A percentile compares a stretch with the other conserved stretches of the same genome.
Evolutionary conservation across 306 rosid genomes (phyloP).

Genomic region (Hippophae gyantsensis): DNA sequence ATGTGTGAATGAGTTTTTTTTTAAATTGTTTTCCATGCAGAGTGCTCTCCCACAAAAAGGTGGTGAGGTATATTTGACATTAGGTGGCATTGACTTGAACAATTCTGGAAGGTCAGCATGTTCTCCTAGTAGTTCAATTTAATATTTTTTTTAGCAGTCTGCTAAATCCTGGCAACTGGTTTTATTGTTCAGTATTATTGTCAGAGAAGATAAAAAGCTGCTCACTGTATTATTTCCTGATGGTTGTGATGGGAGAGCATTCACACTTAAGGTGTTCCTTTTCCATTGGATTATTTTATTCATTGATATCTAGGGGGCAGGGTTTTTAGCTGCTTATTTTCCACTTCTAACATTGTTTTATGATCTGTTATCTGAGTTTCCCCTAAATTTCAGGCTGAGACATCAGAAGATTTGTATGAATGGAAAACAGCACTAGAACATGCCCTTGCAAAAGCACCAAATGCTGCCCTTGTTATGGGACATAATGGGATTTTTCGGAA

Average conservation of each 20-base stretch:
- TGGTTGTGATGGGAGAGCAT: slow-evolving; percentile 98
- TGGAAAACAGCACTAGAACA: slow-evolving; percentile 97
- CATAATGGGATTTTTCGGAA: slow-evolving; percentile 87
- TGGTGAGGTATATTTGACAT: slow-evolving; percentile 89
- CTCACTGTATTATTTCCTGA: slow-evolving; percentile 97
- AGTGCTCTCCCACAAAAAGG: slow-evolving; percentile 93
- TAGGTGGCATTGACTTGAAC: slow-evolving; percentile 99
- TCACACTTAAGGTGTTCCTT: slow-evolving; percentile 82
- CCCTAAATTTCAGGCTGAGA: slow-evolving; percentile 64
- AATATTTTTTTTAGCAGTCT: slow-evolving; percentile 6
- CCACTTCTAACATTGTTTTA: slow-evolving; percentile 6
- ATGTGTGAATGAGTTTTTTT: slow-evolving; percentile 1
- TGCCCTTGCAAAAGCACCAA: slow-evolving; percentile 98
- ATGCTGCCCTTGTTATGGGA: slow-evolving; percentile 98
- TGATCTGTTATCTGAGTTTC: slow-evolving; percentile 2
- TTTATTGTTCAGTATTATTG: slow-evolving; percentile 68
- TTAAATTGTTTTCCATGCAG: slow-evolving; percentile 33
- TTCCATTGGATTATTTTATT: not conserved
- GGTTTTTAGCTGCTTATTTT: not conserved
- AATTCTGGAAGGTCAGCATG: slow-evolving; percentile 87
- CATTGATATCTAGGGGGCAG: not conserved
- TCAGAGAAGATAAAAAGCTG: slow-evolving; percentile 96
- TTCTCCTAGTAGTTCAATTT: not conserved
- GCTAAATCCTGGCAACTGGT: slow-evolving; percentile 20
- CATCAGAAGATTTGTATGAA: slow-evolving; percentile 86